Evolutionary conservation across 2,329 filamentous ascomycete species (phyloP).

Genomic region (Colletotrichum spinosum): DNA sequence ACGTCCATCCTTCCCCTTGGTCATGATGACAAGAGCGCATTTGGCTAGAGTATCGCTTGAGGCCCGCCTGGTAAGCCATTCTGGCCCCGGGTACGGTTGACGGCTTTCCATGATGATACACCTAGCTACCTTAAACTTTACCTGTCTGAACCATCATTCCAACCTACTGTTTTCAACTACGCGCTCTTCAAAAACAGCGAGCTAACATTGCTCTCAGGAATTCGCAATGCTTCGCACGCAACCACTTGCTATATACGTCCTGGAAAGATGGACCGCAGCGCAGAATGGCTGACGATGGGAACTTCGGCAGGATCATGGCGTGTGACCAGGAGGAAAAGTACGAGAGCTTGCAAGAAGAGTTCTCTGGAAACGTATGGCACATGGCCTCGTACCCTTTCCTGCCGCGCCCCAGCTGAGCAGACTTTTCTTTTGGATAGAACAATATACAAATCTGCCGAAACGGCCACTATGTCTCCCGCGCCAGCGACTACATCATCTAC

Average conservation of each 20-base stretch:
- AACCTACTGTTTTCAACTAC: slow-evolving; percentile 38
- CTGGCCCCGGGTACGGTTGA: slow-evolving; percentile 72
- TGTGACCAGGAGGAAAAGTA: slow-evolving; percentile 94
- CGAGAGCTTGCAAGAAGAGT: slow-evolving; percentile 83
- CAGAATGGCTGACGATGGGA: neutral
- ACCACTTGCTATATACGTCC: slow-evolving; percentile 11
- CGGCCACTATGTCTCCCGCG: slow-evolving; percentile 94
- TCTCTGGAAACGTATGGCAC: slow-evolving; percentile 81
- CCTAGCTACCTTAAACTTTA: slow-evolving; percentile 94
- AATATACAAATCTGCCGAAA: slow-evolving; percentile 90
- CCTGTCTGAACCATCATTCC: slow-evolving; percentile 77
- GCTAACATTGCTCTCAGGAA: slow-evolving; percentile 38
- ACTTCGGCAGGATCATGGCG: slow-evolving; percentile 79
- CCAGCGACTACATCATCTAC: slow-evolving; percentile 99
- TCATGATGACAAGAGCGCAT: slow-evolving; percentile 99
- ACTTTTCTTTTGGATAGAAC: slow-evolving; percentile 58
- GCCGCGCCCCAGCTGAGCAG: slow-evolving; percentile 34
- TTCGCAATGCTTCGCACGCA: slow-evolving; percentile 48
- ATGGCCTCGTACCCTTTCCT: slow-evolving; percentile 10
- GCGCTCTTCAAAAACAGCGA: slow-evolving; percentile 36
- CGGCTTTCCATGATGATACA: slow-evolving; percentile 96
- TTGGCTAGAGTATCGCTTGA: slow-evolving; percentile 98
- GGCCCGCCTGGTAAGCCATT: slow-evolving; percentile 75
- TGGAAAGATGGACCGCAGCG: too few relatives aligned
- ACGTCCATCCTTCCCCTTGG: slow-evolving; percentile 39